phyloP scores from a whole-genome alignment of 1,284 basidiomycete genomes.

The Schizophyllum commune region DNA sequence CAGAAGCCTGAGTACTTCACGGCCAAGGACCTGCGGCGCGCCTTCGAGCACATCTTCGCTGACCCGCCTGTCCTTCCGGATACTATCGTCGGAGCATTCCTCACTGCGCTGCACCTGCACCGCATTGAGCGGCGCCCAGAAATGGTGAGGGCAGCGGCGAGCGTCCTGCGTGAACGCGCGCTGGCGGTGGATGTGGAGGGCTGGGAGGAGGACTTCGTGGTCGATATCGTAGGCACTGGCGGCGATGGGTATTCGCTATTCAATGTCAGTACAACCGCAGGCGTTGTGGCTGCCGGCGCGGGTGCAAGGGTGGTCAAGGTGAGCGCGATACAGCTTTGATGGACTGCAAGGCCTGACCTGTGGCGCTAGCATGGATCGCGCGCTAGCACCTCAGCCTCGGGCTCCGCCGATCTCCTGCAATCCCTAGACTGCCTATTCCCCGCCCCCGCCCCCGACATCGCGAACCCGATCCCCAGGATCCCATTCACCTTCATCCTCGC shows the following conservation, averaged over 20 bases:
- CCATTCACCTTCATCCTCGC: conserved; percentile 94
- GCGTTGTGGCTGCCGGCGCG: conserved; percentile 92
- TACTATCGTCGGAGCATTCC: conserved; percentile 72
- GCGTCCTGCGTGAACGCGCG: conserved; percentile 62
- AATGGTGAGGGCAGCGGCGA: conserved; percentile 69
- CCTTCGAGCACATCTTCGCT: conserved; percentile 68
- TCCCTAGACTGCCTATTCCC: conserved; percentile 79
- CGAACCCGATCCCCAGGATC: conserved; percentile 48
- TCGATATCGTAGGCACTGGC: conserved; percentile 65
- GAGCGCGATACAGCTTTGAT: conserved; percentile 13
- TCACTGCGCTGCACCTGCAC: conserved; percentile 75
- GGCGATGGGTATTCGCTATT: conserved; percentile 97
- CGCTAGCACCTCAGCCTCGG: conserved; percentile 92
- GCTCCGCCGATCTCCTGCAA: conserved; percentile 89
- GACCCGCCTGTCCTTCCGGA: conserved; percentile 38
- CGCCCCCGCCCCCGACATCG: conserved; percentile 49
- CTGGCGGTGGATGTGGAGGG: conserved; percentile 53
- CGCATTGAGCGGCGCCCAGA: conserved; percentile 70
- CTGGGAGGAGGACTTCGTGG: conserved; percentile 55
- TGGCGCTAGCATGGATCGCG: conserved; percentile 76
- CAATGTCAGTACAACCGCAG: conserved; percentile 96
- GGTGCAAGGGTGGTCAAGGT: conserved; percentile 93
- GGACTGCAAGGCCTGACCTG: neutral
- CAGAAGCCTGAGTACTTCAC: conserved; percentile 71
- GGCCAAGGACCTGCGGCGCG: conserved; percentile 59